Evolutionary conservation across 768 basidiomycete genomes (phyloP).

Genomic region (Pholiota microspora): DNA sequence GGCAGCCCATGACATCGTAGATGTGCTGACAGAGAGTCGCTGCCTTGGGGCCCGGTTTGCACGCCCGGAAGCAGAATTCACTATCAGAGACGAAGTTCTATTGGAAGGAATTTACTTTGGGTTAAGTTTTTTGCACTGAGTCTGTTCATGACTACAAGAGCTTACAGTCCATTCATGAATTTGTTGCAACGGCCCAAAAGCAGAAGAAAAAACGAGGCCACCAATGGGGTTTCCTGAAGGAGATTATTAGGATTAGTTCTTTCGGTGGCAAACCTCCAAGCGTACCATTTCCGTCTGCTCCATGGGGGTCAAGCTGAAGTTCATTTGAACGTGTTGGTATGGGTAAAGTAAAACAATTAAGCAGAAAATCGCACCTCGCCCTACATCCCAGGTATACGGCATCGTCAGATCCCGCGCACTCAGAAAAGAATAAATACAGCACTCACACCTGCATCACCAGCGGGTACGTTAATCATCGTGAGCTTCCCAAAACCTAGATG

Average conservation of each 20-base stretch:
- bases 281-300: conserved; percentile 53
- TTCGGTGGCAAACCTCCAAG: background rate
- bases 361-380: conserved; percentile 16
- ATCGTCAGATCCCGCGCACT: background rate
- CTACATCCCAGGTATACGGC: background rate
- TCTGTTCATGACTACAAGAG: background rate
- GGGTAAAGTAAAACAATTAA: background rate
- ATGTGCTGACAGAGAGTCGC: conserved; percentile 61
- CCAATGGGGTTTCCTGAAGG: conserved; percentile 54
- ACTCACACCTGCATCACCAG: conserved; percentile 53
- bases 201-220: conserved; percentile 69
- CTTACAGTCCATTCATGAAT: conserved; percentile 74
- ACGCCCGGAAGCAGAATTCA: conserved; percentile 73
- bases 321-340: no score
- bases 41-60: conserved; percentile 50
- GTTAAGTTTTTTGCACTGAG: background rate
- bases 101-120: background rate
- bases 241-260: conserved; percentile 1
- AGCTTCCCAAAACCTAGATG: conserved; percentile 57
- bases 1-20: conserved; percentile 52
- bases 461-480: conserved; percentile 61
- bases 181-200: conserved; percentile 58
- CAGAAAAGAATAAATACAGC: background rate
- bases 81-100: conserved; percentile 61
- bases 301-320: conserved; percentile 64